A percentile compares a stretch with the other conserved stretches of the same genome.
phyloP scores from a whole-genome alignment of 768 basidiomycete species.

The Agrocybe pediades region DNA sequence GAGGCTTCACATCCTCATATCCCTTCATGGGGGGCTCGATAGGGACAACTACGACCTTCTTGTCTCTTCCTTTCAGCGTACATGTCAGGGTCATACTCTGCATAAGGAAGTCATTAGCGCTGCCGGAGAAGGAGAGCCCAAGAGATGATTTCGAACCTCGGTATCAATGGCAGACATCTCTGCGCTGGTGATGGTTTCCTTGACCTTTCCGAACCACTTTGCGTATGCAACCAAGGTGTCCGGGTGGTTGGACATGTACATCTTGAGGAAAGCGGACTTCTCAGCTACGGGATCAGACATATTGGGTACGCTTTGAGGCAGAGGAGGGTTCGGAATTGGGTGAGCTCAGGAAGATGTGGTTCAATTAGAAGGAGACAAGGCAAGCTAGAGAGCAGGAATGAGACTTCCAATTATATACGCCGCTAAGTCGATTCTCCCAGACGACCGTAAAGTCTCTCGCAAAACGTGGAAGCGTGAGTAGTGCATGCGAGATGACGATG shows the following conservation, averaged over 20 bases:
- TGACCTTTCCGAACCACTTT: conserved; percentile 71
- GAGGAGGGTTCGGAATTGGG: background rate
- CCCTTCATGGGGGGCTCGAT: conserved; percentile 74
- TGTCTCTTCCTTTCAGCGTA: conserved; percentile 47
- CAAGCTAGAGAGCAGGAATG: no score
- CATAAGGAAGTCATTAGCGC: background rate
- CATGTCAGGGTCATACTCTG: conserved; percentile 76
- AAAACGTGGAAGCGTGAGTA: background rate
- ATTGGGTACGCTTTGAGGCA: background rate
- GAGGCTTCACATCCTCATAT: conserved; percentile 83
- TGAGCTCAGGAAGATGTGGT: background rate
- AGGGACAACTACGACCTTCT: conserved; percentile 51
- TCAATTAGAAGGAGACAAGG: background rate
- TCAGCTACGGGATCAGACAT: conserved; percentile 77
- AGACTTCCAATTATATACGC: no score
- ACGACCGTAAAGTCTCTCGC: background rate
- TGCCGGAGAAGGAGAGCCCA: background rate
- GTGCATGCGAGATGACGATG: no score
- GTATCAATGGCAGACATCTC: conserved; percentile 71
- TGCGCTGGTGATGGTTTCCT: conserved; percentile 56
- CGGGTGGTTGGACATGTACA: conserved; percentile 85
- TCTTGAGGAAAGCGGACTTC: conserved; percentile 74
- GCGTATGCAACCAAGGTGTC: conserved; percentile 86
- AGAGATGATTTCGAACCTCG: conserved; percentile 43
- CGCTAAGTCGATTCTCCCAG: background rate